Evolutionary conservation across 495 filamentous ascomycete species (phyloP), one percentile per base, ranked within the genome.

Genomic region (Annulohypoxylon moriforme): DNA sequence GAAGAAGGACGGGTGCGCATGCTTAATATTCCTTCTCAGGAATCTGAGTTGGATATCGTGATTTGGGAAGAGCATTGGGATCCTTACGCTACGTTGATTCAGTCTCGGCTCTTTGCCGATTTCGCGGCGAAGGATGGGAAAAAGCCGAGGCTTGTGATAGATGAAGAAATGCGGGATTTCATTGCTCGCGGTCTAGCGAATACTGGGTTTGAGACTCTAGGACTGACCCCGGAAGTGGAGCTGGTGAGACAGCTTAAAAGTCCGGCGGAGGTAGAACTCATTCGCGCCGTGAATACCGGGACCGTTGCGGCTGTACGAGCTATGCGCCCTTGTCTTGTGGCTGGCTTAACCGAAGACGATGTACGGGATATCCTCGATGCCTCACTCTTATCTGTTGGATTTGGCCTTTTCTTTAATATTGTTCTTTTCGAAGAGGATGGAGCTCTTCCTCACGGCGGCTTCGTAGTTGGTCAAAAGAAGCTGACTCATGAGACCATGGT

Each of bases 51-150:
- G 20, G 76, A 83, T 11, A 83, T 86, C 13, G 76, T 88, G 14
- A 78, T 76, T 0, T 88, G 85, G 81, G 85, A 87, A 72, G 86
- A 89, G 63, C 86, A 88, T 59, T 88, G 85, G 86, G 79, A 87
- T 71, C 85, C 85, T 5, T 89, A 87, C 64, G 55, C 57, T 0
- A 87, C 84, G 0, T 69, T 88, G 10, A 71, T 77, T 11, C 50
- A 80, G 33, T 80, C 81, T 0, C 77, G 73, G 42, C 58, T 73
- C 1, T 78, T 78, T 44, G 61, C 61, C 16, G 42, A 69, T 3
- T 38, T 36, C 20, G 60, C 11, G 10, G 13, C 13, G 69, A 7
- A 16, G 38, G 0, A 2, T 6, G 18, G 22, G 14, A 27, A 33
- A 46, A 66, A 52, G n/a, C 81, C 82, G 20, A 84, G 72, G 29